Conservation (phyloP, 2,329 filamentous ascomycete genomes). For the Lasiodiplodia citricola region DNA sequence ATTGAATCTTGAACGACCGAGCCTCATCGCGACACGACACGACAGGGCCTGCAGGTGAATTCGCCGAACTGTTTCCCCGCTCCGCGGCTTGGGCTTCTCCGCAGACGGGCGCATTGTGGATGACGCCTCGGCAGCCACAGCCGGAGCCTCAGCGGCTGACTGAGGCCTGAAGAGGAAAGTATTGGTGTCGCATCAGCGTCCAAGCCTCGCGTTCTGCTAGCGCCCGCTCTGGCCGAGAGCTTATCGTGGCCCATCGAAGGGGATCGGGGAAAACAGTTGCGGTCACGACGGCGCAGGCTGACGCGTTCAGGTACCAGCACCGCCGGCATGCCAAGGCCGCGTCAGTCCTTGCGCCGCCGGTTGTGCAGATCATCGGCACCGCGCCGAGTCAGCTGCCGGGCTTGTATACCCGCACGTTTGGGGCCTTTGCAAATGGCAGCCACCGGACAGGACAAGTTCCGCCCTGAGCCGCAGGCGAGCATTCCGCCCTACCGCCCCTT, state of each 20-base stretch:
- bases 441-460: not conserved
- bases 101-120: not conserved
- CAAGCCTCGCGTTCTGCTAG: slow-evolving; percentile 3
- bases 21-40: not conserved
- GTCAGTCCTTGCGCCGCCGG: slow-evolving; percentile 5
- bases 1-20: not conserved
- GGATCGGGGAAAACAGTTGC: not conserved
- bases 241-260: not conserved
- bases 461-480: not conserved
- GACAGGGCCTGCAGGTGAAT: not conserved
- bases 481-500: slow-evolving; percentile 12
- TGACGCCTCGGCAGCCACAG: slow-evolving; percentile 12
- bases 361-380: slow-evolving; percentile 14
- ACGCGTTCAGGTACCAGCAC: slow-evolving; percentile 8
- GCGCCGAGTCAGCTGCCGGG: not conserved
- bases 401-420: not conserved
- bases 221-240: slow-evolving; percentile 3
- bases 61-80: not conserved
- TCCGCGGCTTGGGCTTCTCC: not conserved
- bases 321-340: slow-evolving; percentile 13
- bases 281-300: not conserved
- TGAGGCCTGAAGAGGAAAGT: not conserved
- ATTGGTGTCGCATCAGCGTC: not conserved
- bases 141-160: not conserved
- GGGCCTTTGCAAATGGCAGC: slow-evolving; percentile 4